phyloP scores from a whole-genome alignment of 2,329 filamentous ascomycete genomes.

The Calonectria pseudoreteaudii region DNA sequence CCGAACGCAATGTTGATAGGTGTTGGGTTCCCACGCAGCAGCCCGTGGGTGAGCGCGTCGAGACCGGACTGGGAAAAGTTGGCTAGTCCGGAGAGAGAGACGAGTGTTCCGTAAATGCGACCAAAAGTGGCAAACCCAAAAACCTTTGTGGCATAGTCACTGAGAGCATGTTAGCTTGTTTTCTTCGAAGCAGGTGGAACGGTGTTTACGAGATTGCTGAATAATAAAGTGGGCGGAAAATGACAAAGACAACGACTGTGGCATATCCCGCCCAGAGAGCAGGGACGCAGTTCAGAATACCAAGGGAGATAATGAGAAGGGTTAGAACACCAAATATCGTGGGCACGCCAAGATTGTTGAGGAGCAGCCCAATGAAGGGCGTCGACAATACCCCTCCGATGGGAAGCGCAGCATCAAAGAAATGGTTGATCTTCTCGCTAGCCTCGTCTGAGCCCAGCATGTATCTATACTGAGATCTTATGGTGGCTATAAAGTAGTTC shows the following conservation, averaged over 20 bases:
- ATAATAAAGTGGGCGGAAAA: conserved; percentile 82
- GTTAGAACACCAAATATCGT: conserved; percentile 71
- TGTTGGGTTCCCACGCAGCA: neutral
- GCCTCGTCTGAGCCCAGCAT: conserved; percentile 66
- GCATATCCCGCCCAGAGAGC: conserved; percentile 72
- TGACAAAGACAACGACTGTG: conserved; percentile 76
- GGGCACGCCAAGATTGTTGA: conserved; percentile 75
- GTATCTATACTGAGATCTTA: conserved; percentile 76
- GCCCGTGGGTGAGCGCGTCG: conserved; percentile 69
- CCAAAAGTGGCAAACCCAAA: conserved; percentile 83
- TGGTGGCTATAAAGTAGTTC: conserved; percentile 78
- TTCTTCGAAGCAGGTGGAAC: neutral
- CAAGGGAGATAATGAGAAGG: conserved; percentile 67
- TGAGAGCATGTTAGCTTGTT: neutral
- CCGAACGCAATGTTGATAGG: conserved; percentile 7
- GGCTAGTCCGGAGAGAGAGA: conserved; percentile 77
- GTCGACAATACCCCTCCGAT: conserved; percentile 76
- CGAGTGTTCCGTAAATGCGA: conserved; percentile 81
- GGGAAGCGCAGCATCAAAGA: conserved; percentile 66
- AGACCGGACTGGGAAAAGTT: conserved; percentile 79
- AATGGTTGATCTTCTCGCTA: conserved; percentile 53
- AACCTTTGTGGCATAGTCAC: conserved; percentile 11
- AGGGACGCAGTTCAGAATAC: conserved; percentile 73
- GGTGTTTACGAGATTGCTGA: conserved; percentile 72
- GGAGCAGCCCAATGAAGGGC: conserved; percentile 77